Evolutionary conservation across 331 rosid species (phyloP), one percentile per base, ranked within the genome.

Genomic region (Arachis monticola): DNA sequence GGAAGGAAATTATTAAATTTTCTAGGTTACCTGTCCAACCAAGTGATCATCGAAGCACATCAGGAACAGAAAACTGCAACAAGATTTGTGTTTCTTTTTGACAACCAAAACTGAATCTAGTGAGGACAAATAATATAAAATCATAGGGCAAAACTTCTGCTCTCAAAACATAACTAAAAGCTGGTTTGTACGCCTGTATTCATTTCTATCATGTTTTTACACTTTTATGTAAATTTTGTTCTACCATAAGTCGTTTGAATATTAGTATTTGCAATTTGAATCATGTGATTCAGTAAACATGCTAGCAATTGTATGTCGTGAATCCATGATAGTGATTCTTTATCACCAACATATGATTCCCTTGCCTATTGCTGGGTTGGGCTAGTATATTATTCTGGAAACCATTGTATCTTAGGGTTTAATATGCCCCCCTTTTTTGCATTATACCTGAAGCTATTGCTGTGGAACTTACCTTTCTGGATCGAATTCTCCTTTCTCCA

Each of bases 351-450:
- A 32, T 72, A n/a, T 76, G 48, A 60, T 62, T 83, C 74, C 17
- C 53, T 47, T 60, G 67, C 58, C 14, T n/a, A 7, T 22, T 42
- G 47, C 38, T 17, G 38, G 38, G 38, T 72, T 53, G 60, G 48
- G 30, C 56, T 53, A 42, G 58, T 70, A 53, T 51, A 52, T 60
- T 72, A 10, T 60, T 70, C 31, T 69, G 64, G 42, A 44, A 58
- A 44, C 35, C 67, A 32, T 57, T 14, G 57, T 61, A 40, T 72
- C 70, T 27, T 40, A 51, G 55, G 67, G 41, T 60, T 67, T 46
- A 71, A 48, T 52, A 52, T 66, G 69, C 30, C 45, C 57, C 66
- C 70, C 22, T 17, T 79, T 6, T 53, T 68, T 68, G 57, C 77
- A 63, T 67, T 41, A 17, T 62, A 68, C 74, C 60, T n/a, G 7